Percentiles rank a stretch among this genome's conserved stretches.
phyloP scores from a whole-genome alignment of 805 yeast genomes.

The Candida insectalens region DNA sequence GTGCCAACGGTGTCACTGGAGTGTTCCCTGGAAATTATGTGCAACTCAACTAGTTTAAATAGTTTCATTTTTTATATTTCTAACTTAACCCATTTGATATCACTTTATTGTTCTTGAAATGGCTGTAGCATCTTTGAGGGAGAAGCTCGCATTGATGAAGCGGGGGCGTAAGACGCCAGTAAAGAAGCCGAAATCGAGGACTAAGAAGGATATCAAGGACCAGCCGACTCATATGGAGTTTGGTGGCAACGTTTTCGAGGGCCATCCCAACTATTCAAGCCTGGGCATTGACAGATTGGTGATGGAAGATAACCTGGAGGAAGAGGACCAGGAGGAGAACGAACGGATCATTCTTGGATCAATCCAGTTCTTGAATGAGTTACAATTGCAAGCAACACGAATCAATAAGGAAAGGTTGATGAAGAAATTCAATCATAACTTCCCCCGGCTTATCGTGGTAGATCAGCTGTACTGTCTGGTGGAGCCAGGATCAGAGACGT shows the following conservation, averaged over 20 bases:
- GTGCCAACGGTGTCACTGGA: conserved; percentile 75
- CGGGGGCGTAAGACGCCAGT: background rate
- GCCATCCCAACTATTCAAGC: conserved; percentile 5
- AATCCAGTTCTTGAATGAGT: conserved; percentile 10
- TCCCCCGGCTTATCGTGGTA: conserved; percentile 32
- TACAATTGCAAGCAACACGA: conserved; percentile 12
- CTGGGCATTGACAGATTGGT: conserved; percentile 4
- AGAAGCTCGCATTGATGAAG: conserved; percentile 1
- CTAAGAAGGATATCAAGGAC: conserved; percentile 2
- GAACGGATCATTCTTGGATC: conserved; percentile 9
- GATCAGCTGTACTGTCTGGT: conserved; percentile 39
- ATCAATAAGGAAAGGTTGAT: conserved; percentile 13
- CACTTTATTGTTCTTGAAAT: background rate
- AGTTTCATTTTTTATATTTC: background rate
- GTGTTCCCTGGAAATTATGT: conserved; percentile 97
- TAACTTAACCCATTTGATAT: background rate
- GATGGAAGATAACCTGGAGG: conserved; percentile 8
- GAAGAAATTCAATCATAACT: conserved; percentile 9
- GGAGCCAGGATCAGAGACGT: conserved; percentile 32
- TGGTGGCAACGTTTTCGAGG: conserved; percentile 10
- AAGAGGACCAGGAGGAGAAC: conserved; percentile 5
- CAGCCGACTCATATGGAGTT: background rate
- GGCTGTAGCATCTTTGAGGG: conserved; percentile 2
- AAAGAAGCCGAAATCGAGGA: background rate
- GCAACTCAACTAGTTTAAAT: conserved; percentile 41